These are phyloP conservation scores for Penicillium sp. DNA, from an alignment of 2,329 filamentous ascomycete genomes.

Conservation along the genomic window DNA sequence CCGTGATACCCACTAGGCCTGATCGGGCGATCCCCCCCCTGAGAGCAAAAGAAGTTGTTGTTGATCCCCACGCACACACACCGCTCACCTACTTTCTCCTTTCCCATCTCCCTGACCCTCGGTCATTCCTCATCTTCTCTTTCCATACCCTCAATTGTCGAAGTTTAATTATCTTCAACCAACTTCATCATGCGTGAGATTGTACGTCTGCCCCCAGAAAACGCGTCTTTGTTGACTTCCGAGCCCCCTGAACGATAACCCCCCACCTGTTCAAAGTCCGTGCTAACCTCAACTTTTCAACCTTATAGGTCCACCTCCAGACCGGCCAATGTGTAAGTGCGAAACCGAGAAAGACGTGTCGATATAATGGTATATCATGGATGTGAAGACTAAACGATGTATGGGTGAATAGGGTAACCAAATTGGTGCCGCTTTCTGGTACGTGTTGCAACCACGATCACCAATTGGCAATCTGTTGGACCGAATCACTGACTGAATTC, in stretches of 20 bases:
- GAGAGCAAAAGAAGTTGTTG: slow-evolving; percentile 28
- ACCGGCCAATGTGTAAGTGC: slow-evolving; percentile 96
- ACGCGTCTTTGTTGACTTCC: slow-evolving; percentile 38
- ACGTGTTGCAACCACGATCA: slow-evolving; percentile 39
- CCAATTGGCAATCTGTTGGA: slow-evolving; percentile 11
- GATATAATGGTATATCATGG: slow-evolving; percentile 1
- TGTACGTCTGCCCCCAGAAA: slow-evolving; percentile 49
- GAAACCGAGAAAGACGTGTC: slow-evolving; percentile 2
- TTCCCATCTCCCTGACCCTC: slow-evolving; percentile 25
- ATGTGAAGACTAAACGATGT: slow-evolving; percentile 26
- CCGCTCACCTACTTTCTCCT: slow-evolving; percentile 33
- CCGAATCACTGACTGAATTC: slow-evolving; percentile 40
- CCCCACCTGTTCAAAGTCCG: slow-evolving; percentile 31
- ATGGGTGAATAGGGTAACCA: slow-evolving; percentile 81
- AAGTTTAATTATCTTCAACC: slow-evolving; percentile 11
- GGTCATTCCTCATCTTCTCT: slow-evolving; percentile 20
- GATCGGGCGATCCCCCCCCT: slow-evolving; percentile 21
- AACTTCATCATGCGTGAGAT: slow-evolving; percentile 66
- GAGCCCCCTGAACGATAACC: slow-evolving; percentile 29
- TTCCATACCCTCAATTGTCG: slow-evolving; percentile 8
- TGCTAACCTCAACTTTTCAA: slow-evolving; percentile 46
- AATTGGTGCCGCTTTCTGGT: slow-evolving; percentile 99
- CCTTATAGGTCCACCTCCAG: slow-evolving; percentile 91
- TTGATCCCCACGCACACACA: slow-evolving; percentile 36
- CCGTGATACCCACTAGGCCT: slow-evolving; percentile 30